Base-by-base conservation (phyloP, 2,329 filamentous ascomycete species). In the Aureobasidium sp. region DNA sequence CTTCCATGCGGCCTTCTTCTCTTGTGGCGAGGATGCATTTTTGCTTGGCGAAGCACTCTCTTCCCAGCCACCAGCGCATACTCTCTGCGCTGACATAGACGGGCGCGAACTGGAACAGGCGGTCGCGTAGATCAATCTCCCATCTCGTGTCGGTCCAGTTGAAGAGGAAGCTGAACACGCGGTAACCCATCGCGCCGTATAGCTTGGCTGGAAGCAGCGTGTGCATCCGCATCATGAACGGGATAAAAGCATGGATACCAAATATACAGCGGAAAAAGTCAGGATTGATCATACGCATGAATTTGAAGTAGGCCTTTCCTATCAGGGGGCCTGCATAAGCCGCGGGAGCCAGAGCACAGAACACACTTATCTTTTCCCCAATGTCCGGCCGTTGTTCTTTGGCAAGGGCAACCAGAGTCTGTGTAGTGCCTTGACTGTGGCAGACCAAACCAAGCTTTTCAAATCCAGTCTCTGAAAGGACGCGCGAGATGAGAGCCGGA, bases 31-130 rank as follows among this genome's bases (percentile, higher is more conserved):
- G 78, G 57, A 97, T 95, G 70, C 92, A 97, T 71, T 89, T 90
- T 69, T 96, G 90, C 68, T 82, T 85, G 29, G 85, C 87, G 70
- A 96, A 97, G 67, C 91, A 91, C 68, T 94, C 90, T 4, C 87
- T 79, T 0, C 92, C 93, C 0, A 97, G 81, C 93, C 93, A 97
- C 93, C 93, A 97, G 6, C 90, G 82, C 90, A 97, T 96, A 63
- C 86, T 88, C 76, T 97, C 91, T 0, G 90, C 84, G 68, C 87
- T 91, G 56, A 97, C 90, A 69, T 95, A 96, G 0, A 96, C 90
- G 1, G 93, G 93, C 0, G 91, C 86, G 67, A 96, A 97, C 69
- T 94, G 90, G 73, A 97, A 97, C 82, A 95, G 88, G 45, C 93
- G 86, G 70, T 90, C 78, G 63, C 89, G 81, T 15, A 96, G 76